These are phyloP conservation scores for Musa balbisiana DNA, from an alignment of 202 grass and related monocot genomes.

Conservation along the genomic window DNA sequence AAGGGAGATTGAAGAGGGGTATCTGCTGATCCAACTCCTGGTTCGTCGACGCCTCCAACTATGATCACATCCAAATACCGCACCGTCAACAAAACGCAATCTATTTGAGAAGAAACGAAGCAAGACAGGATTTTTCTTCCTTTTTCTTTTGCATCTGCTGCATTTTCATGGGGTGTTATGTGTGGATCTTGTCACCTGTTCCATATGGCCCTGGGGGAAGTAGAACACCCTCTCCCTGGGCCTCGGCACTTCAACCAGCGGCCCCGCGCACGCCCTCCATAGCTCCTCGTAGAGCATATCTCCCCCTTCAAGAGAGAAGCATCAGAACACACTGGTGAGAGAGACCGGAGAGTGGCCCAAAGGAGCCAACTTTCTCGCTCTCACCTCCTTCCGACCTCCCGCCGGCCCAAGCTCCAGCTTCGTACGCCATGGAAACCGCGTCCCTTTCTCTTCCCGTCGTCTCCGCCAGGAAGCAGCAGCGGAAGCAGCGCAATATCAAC, in stretches of 20 bases:
- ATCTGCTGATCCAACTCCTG: slow-evolving; percentile 61
- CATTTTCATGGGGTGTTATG: not conserved
- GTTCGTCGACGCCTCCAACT: slow-evolving; percentile 71
- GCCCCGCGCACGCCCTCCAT: slow-evolving; percentile 78
- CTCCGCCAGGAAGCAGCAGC: not conserved
- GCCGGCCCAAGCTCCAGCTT: not conserved
- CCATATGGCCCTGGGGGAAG: slow-evolving; percentile 93
- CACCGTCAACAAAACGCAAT: not conserved
- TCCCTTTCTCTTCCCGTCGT: not conserved
- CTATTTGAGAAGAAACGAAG: not conserved
- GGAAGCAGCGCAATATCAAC: not conserved
- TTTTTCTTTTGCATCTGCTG: not conserved
- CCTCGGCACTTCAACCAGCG: slow-evolving; percentile 75
- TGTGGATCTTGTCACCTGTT: slow-evolving; percentile 38
- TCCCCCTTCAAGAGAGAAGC: not conserved
- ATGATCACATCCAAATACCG: not conserved
- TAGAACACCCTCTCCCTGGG: slow-evolving; percentile 61
- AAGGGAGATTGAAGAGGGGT: slow-evolving; percentile 72
- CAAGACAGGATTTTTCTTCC: not conserved
- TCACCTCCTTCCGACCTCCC: not conserved
- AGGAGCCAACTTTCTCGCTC: slow-evolving; percentile 9
- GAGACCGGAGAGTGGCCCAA: not conserved
- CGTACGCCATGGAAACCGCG: not conserved
- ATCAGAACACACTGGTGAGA: not conserved
- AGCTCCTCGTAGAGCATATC: slow-evolving; percentile 53